These are phyloP conservation scores for Lolium rigidum DNA, from an alignment of 176 grass and related monocot genomes.

Conservation along the genomic window DNA sequence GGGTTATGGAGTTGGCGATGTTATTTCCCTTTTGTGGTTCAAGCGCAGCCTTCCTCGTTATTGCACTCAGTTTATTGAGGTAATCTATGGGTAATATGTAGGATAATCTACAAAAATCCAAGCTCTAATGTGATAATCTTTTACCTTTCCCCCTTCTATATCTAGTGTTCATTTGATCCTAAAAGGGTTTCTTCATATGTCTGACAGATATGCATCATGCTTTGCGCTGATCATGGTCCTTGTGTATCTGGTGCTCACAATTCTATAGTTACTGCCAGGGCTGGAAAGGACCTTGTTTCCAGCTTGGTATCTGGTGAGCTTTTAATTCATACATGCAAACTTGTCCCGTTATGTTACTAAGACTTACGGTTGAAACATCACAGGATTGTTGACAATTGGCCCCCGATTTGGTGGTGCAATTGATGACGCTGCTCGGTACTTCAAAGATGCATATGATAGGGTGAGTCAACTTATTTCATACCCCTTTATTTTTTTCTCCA, in stretches of 20 bases:
- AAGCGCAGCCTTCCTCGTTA: slow-evolving; percentile 97
- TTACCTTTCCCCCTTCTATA: not conserved
- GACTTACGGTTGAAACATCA: slow-evolving; percentile 13
- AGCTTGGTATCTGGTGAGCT: slow-evolving; percentile 94
- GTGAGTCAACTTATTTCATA: slow-evolving; percentile 48
- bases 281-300: slow-evolving; percentile 96
- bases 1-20: slow-evolving; percentile 97
- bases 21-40: slow-evolving; percentile 99
- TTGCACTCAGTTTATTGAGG: slow-evolving; percentile 99
- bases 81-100: slow-evolving; percentile 38
- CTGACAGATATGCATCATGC: slow-evolving; percentile 92
- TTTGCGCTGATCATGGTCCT: slow-evolving; percentile 96
- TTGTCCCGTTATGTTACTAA: not conserved
- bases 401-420: slow-evolving; percentile 99
- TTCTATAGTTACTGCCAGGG: slow-evolving; percentile 92
- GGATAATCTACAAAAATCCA: not conserved
- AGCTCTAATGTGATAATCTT: not conserved
- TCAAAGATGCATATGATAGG: slow-evolving; percentile 97
- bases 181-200: slow-evolving; percentile 31
- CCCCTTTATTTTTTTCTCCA: not conserved
- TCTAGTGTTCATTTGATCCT: slow-evolving; percentile 31
- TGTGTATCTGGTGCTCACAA: slow-evolving; percentile 99
- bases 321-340: slow-evolving; percentile 34
- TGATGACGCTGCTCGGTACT: slow-evolving; percentile 98
- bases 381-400: slow-evolving; percentile 95